Conservation (phyloP, 1,284 basidiomycete species). For the Sanghuangporus sanghuang region DNA sequence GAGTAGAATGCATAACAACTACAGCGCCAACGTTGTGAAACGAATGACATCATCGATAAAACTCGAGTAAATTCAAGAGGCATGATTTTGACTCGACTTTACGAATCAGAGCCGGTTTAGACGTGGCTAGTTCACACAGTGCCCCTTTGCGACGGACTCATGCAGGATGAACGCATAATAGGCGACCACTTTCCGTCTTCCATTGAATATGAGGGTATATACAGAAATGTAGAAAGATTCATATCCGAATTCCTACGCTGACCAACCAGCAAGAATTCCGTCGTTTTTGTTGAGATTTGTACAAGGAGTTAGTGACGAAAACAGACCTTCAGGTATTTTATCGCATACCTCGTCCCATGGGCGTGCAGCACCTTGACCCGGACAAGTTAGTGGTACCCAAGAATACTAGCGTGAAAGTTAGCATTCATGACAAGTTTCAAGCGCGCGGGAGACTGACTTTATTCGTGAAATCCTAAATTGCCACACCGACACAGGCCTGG, state of each 20-base stretch:
- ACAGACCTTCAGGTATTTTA: neutral
- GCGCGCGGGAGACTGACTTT: slow-evolving; percentile 22
- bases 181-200: too few relatives aligned
- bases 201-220: too few relatives aligned
- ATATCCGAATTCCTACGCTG: neutral
- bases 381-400: slow-evolving; percentile 21
- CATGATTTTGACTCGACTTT: too few relatives aligned
- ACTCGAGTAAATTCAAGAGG: too few relatives aligned
- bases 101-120: too few relatives aligned
- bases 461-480: slow-evolving; percentile 47
- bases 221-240: neutral
- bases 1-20: too few relatives aligned
- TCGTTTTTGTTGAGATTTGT: slow-evolving; percentile 20
- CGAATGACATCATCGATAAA: too few relatives aligned
- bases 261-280: slow-evolving; percentile 15
- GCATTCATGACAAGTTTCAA: neutral
- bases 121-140: too few relatives aligned
- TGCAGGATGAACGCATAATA: too few relatives aligned
- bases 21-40: too few relatives aligned
- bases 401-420: slow-evolving; percentile 16
- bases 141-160: too few relatives aligned
- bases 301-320: neutral
- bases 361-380: slow-evolving; percentile 21
- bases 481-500: slow-evolving; percentile 40
- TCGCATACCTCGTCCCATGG: slow-evolving; percentile 21